Evolutionary conservation across 1,284 basidiomycete genomes (phyloP).

Genomic region (Cryptococcus wingfieldii): DNA sequence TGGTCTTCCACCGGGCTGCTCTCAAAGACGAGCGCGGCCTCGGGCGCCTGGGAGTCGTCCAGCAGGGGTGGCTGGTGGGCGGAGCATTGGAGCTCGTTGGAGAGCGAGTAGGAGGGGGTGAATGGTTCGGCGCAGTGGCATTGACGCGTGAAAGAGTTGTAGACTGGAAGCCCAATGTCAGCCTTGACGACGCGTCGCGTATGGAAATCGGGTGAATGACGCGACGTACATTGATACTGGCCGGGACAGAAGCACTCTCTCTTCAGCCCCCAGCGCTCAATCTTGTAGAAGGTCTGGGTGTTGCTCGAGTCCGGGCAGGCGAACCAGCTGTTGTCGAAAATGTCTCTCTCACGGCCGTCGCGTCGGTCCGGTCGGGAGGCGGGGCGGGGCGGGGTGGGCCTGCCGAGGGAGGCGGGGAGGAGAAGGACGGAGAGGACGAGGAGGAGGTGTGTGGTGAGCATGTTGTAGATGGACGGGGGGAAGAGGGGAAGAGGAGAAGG

Average conservation of each 20-base stretch:
- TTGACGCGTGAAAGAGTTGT: neutral
- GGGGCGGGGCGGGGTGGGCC: too few species aligned
- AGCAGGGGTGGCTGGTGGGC: neutral
- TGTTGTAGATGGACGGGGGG: too few species aligned
- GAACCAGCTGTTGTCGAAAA: neutral
- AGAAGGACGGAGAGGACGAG: too few species aligned
- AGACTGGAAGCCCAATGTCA: neutral
- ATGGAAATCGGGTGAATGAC: neutral
- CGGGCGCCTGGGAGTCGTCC: neutral
- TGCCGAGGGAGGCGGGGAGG: too few species aligned
- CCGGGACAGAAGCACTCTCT: neutral
- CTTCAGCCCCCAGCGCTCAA: neutral
- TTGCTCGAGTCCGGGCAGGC: neutral
- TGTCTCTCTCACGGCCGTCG: too few species aligned
- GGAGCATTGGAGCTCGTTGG: neutral
- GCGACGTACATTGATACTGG: neutral
- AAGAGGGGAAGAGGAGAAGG: too few species aligned
- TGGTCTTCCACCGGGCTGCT: too few species aligned
- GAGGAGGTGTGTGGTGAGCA: too few species aligned
- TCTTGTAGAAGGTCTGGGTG: neutral
- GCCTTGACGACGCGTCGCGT: neutral
- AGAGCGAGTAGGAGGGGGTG: neutral
- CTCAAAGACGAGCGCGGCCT: too few species aligned
- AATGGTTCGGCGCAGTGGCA: neutral
- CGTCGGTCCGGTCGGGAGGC: too few species aligned